Conservation (phyloP, 106 monocot genomes). For the Narthecium ossifragum region DNA sequence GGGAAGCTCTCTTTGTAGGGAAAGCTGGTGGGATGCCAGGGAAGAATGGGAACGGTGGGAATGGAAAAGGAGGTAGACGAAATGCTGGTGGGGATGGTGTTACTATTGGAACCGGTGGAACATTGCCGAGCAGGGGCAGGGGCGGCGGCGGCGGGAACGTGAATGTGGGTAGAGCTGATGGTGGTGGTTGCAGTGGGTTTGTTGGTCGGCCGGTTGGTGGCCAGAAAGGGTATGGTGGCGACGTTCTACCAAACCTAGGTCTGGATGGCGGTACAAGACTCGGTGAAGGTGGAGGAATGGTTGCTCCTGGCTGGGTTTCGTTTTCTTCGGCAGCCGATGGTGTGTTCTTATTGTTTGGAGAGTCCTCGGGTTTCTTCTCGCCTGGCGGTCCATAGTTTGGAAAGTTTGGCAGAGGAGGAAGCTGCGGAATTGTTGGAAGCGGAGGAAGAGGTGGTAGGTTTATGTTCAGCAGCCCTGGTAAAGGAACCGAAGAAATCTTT, state of each 20-base stretch:
- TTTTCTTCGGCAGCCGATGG: constrained; percentile 2
- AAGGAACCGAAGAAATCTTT: neutral
- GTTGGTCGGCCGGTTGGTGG: constrained; percentile 10
- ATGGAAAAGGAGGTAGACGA: neutral
- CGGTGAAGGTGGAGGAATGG: constrained; percentile 9
- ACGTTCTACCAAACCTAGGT: neutral
- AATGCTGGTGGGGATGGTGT: constrained; percentile 18
- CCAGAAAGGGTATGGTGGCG: neutral
- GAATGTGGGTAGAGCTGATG: constrained; percentile 14
- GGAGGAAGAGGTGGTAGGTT: neutral
- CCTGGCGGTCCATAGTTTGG: neutral
- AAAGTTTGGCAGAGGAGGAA: neutral
- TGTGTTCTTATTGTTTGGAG: neutral
- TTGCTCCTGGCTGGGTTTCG: constrained; percentile 6
- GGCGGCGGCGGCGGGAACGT: constrained; percentile 12
- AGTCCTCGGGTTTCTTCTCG: neutral
- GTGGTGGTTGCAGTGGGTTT: constrained; percentile 20
- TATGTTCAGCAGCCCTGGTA: neutral
- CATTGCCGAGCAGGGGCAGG: constrained; percentile 1
- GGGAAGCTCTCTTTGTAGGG: neutral
- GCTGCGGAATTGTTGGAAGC: neutral
- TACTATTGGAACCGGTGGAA: neutral
- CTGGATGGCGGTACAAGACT: constrained; percentile 1
- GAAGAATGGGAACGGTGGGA: constrained; percentile 4
- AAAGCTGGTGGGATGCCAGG: constrained; percentile 19